A percentile compares a stretch with the other conserved stretches of the same genome.
These are phyloP conservation scores for Ganoderma sp. DNA, from an alignment of 1,284 basidiomycete genomes.

Conservation along the genomic window DNA sequence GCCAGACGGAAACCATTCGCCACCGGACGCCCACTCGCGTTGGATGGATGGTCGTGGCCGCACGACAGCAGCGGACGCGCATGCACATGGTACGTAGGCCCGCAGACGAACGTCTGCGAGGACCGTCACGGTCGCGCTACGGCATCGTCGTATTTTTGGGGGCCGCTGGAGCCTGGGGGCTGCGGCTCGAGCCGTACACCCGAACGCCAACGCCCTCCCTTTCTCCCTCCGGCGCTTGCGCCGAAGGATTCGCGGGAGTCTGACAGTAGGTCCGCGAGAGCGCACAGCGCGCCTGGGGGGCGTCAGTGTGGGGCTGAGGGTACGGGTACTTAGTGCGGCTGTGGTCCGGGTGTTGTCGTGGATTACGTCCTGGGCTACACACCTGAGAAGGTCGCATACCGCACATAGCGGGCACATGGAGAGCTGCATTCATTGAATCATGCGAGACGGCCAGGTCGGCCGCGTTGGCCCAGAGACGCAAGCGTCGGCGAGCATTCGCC, in stretches of 20 bases:
- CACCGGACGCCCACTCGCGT: too few relatives aligned
- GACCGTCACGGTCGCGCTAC: too few relatives aligned
- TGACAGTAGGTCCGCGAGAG: background rate
- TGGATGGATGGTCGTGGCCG: too few relatives aligned
- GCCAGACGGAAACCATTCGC: too few relatives aligned
- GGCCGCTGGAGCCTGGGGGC: too few relatives aligned
- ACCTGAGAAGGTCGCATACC: background rate
- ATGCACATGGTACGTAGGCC: too few relatives aligned
- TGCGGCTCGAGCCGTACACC: too few relatives aligned
- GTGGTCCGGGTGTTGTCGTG: background rate
- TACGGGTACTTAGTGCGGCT: background rate
- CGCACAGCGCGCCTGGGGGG: background rate
- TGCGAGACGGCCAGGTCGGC: background rate
- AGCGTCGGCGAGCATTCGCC: background rate
- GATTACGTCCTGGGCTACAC: background rate
- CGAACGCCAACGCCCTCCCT: too few relatives aligned
- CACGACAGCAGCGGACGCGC: too few relatives aligned
- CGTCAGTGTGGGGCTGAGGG: background rate
- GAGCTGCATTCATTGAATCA: background rate
- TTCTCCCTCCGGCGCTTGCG: too few relatives aligned
- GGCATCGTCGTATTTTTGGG: too few relatives aligned
- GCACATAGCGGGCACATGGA: background rate
- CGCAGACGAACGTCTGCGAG: too few relatives aligned
- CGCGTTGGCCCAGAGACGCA: background rate
- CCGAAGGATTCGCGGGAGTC: background rate